phyloP scores from a whole-genome alignment of 2,329 filamentous ascomycete genomes.

The Aspergillus arachidicola region DNA sequence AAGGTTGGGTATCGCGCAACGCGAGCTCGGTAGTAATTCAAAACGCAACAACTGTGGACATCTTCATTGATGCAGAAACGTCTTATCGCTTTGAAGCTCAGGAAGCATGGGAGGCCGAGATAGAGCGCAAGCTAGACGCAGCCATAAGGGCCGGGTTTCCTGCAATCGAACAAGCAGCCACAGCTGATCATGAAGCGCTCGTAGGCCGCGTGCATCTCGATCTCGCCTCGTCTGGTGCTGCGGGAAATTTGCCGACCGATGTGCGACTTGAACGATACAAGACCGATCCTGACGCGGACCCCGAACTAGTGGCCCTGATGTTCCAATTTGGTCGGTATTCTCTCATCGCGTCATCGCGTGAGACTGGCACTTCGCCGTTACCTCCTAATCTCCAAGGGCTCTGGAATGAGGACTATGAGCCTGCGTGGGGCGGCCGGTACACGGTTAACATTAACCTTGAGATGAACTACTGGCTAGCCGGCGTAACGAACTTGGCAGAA shows the following conservation, averaged over 20 bases:
- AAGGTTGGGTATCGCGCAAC: constrained; percentile 1
- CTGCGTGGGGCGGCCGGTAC: constrained; percentile 59
- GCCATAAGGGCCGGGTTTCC: neutral
- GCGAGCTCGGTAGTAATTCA: neutral
- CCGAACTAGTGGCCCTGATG: constrained; percentile 49
- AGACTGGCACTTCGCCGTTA: constrained; percentile 36
- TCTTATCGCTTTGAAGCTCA: constrained; percentile 4
- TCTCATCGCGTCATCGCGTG: constrained; percentile 55
- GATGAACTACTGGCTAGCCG: constrained; percentile 63
- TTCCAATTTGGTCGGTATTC: constrained; percentile 57
- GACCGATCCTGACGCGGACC: constrained; percentile 6
- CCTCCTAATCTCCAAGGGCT: constrained; percentile 61
- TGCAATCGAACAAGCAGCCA: neutral
- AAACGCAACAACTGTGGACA: neutral
- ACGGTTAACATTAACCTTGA: constrained; percentile 63
- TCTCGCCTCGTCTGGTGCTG: constrained; percentile 4
- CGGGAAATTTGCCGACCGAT: constrained; percentile 6
- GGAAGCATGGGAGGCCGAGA: neutral
- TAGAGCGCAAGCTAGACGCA: neutral
- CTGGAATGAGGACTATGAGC: constrained; percentile 53
- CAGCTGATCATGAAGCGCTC: constrained; percentile 5
- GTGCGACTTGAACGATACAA: constrained; percentile 8
- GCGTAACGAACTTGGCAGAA: constrained; percentile 53
- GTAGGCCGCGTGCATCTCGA: constrained; percentile 8
- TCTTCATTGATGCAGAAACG: constrained; percentile 14